These are phyloP conservation scores for Sclerotinia sclerotiorum DNA, from an alignment of 2,329 filamentous ascomycete species.

Conservation along the genomic window DNA sequence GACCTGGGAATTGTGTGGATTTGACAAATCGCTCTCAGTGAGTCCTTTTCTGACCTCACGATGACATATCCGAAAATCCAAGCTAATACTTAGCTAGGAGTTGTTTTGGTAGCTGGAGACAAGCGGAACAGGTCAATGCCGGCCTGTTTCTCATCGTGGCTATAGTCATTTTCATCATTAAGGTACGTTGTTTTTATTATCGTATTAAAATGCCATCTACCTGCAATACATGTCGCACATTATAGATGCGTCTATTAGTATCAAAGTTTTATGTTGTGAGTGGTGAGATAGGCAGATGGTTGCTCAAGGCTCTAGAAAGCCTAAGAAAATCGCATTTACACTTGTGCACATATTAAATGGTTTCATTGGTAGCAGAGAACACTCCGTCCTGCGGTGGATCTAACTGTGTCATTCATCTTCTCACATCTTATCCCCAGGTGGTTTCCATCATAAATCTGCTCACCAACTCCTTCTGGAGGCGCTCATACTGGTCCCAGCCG, in stretches of 20 bases:
- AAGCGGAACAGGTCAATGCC: slow-evolving; percentile 52
- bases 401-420: neutral
- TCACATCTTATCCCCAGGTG: slow-evolving; percentile 26
- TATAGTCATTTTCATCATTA: slow-evolving; percentile 53
- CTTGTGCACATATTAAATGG: neutral
- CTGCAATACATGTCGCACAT: neutral
- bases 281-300: neutral
- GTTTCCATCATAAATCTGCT: slow-evolving; percentile 35
- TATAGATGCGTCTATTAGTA: neutral
- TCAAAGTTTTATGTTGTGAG: neutral
- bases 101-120: slow-evolving; percentile 58
- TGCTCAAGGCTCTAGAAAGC: neutral
- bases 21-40: slow-evolving; percentile 22
- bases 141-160: slow-evolving; percentile 57
- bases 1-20: slow-evolving; percentile 23
- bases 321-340: neutral
- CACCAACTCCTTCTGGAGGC: slow-evolving; percentile 33
- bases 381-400: neutral
- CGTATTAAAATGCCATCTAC: neutral
- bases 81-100: slow-evolving; percentile 31
- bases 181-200: slow-evolving; percentile 46
- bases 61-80: neutral
- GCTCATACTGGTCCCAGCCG: slow-evolving; percentile 27
- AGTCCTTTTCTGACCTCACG: neutral
- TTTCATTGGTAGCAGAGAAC: neutral